A percentile compares a stretch with the other conserved stretches of the same genome.
Evolutionary conservation across 163 green algal genomes (phyloP).

Genomic region (Scenedesmus sp.): DNA sequence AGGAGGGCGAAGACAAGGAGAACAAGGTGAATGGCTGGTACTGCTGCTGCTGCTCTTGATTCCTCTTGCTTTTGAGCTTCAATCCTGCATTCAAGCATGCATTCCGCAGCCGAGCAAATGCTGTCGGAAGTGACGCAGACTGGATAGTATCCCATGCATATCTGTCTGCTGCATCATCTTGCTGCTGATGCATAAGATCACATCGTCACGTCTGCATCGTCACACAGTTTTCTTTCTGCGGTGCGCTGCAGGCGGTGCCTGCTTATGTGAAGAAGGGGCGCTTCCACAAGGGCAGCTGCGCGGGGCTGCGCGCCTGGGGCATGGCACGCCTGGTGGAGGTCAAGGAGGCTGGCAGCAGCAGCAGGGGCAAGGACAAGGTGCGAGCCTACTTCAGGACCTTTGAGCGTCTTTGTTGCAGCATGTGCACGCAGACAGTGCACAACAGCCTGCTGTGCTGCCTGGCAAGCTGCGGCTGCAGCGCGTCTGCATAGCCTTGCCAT

Average conservation of each 20-base stretch:
- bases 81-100: not conserved
- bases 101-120: no score
- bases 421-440: not conserved
- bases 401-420: not conserved
- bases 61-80: not conserved
- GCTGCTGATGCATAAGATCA: not conserved
- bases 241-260: not conserved
- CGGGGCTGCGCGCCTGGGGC: constrained; percentile 82
- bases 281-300: constrained; percentile 76
- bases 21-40: not conserved
- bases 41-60: not conserved
- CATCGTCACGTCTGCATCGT: not conserved
- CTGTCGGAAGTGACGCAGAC: not conserved
- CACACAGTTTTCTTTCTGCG: not conserved
- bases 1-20: constrained; percentile 17
- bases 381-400: no score
- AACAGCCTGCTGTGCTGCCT: not conserved
- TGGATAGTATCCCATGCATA: not conserved
- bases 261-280: constrained; percentile 41
- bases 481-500: no score
- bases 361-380: not conserved
- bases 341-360: not conserved
- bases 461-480: no score
- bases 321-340: constrained; percentile 80
- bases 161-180: not conserved